Evolutionary conservation across 108 stramenopile genomes (phyloP).

Genomic region (Cyclotella sp.): DNA sequence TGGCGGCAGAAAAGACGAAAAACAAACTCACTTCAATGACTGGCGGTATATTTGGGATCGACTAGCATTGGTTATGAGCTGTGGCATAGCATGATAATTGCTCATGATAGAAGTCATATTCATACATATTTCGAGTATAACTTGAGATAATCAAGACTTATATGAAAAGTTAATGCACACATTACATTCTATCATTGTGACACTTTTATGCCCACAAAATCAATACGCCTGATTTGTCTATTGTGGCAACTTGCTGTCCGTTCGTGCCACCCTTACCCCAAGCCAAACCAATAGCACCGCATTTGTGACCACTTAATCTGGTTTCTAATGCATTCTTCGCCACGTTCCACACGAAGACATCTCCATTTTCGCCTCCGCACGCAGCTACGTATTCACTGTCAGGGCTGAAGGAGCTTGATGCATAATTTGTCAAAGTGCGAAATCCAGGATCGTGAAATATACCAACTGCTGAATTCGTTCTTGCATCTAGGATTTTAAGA

Average conservation of each 20-base stretch:
- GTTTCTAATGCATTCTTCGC: slow-evolving; percentile 47
- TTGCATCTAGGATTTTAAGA: slow-evolving; percentile 74
- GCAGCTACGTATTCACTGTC: slow-evolving; percentile 72
- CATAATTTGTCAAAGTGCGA: slow-evolving; percentile 49
- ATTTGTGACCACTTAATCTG: slow-evolving; percentile 57
- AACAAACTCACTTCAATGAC: background rate
- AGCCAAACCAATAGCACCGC: slow-evolving; percentile 71
- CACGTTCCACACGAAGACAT: slow-evolving; percentile 77
- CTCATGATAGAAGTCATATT: too few relatives aligned
- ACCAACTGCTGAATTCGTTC: slow-evolving; percentile 51
- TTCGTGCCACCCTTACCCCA: slow-evolving; percentile 77
- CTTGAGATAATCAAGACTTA: background rate
- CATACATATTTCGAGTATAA: too few relatives aligned
- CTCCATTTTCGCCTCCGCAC: slow-evolving; percentile 67
- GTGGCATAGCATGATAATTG: background rate
- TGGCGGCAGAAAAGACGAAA: background rate
- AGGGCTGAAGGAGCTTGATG: slow-evolving; percentile 71
- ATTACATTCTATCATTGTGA: background rate
- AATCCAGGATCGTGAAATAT: slow-evolving; percentile 65
- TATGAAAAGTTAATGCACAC: background rate
- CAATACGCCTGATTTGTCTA: slow-evolving; percentile 76
- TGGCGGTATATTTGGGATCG: background rate
- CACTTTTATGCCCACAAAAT: slow-evolving; percentile 75
- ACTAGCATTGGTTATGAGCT: background rate
- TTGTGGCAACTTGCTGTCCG: slow-evolving; percentile 81